Percentiles rank a stretch among this genome's conserved stretches.
phyloP scores from a whole-genome alignment of 1,284 basidiomycete genomes.

The Ganoderma resinaceum region DNA sequence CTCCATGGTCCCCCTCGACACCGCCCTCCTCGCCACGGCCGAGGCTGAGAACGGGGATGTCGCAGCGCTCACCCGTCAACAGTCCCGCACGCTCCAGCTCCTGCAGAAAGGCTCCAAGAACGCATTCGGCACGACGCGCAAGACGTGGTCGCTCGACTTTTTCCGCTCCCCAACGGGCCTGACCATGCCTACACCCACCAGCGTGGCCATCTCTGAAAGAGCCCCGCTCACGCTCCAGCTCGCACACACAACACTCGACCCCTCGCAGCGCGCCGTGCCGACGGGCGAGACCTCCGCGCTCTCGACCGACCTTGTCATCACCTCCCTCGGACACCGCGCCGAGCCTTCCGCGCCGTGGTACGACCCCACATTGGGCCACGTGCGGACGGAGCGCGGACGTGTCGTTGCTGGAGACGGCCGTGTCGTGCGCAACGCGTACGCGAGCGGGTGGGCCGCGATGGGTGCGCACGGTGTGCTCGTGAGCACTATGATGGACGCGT shows the following conservation, averaged over 20 bases:
- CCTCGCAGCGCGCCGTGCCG: slow-evolving; percentile 58
- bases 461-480: slow-evolving; percentile 95
- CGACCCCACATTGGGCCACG: slow-evolving; percentile 58
- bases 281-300: slow-evolving; percentile 65
- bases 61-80: slow-evolving; percentile 62
- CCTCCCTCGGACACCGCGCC: slow-evolving; percentile 88
- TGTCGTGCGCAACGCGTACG: slow-evolving; percentile 76
- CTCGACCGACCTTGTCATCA: slow-evolving; percentile 82
- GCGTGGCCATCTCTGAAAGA: not conserved
- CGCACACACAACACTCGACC: slow-evolving; percentile 68
- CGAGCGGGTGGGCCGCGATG: slow-evolving; percentile 92
- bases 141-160: slow-evolving; percentile 86
- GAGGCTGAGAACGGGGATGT: slow-evolving; percentile 39
- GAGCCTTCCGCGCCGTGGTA: slow-evolving; percentile 64
- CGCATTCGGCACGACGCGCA: slow-evolving; percentile 52
- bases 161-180: slow-evolving; percentile 75
- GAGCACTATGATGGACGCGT: slow-evolving; percentile 94
- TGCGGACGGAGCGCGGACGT: slow-evolving; percentile 61
- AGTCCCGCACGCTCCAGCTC: slow-evolving; percentile 71
- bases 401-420: slow-evolving; percentile 54
- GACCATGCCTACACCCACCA: slow-evolving; percentile 34
- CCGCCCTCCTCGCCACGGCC: slow-evolving; percentile 49
- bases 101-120: slow-evolving; percentile 73
- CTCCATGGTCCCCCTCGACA: slow-evolving; percentile 68
- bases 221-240: slow-evolving; percentile 59